Evolutionary conservation across 1,284 basidiomycete genomes (phyloP), one percentile per base, ranked within the genome.

Genomic region (Lignosus rhinocerotis): DNA sequence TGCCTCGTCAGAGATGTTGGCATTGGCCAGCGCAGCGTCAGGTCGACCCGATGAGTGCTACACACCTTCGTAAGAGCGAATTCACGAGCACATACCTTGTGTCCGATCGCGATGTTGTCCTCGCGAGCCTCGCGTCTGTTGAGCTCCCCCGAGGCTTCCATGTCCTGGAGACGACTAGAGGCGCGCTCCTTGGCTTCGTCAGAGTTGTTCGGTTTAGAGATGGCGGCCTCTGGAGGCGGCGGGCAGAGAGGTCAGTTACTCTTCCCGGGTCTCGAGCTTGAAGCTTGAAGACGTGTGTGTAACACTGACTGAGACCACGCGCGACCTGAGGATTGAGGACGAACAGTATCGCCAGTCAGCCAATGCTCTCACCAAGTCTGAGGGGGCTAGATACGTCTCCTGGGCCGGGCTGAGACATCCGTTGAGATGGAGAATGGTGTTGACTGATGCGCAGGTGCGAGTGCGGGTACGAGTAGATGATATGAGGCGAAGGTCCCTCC

Each of bases 141-240:
- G 49, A 61, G 51, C 53, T 62, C 52, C 12, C 59, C 64, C 57
- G 45, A 68, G 62, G 9, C 3, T 32, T 70, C 73, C 74, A 82
- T 73, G 16, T 73, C 67, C 49, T 72, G 70, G 61, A 78, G 72
- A 21, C 76, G 71, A 14, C 76, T 66, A 52, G 81, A 69, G 17
- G 77, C 75, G 55, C 79, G 75, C 49, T 74, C 69, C 65, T 84
- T 83, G 0, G 80, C 78, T 55, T 80, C 78, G 5, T 78, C 74
- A 12, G 81, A 81, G 47, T 76, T 73, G 21, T 75, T 74, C 10
- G 79, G 78, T 67, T 84, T 84, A 55, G 73, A 70, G 32, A 80
- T 64, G 46, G 73, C 67, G 32, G 77, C 78, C 67, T 71, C 61
- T 59, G 49, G 10, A 41, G 1, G 36, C n/a, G 36, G 11, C 25